A percentile compares a stretch with the other conserved stretches of the same genome.
Evolutionary conservation across 371 early-diverging fungal species (phyloP).

Genomic region (Mortierella sp.): DNA sequence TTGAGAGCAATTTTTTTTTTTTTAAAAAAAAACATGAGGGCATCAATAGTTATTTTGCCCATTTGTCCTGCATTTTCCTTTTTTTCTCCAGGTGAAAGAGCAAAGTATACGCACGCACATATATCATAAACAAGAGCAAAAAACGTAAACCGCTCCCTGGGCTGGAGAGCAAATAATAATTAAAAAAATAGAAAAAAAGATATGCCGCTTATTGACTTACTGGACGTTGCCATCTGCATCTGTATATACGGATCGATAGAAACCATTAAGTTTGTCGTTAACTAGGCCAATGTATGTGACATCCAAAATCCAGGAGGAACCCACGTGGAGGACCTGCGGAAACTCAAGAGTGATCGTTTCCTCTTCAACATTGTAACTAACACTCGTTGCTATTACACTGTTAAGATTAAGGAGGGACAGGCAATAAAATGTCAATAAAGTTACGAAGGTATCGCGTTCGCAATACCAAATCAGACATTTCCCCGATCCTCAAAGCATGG

Average conservation of each 20-base stretch:
- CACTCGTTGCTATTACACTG: slow-evolving; percentile 50
- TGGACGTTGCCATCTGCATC: slow-evolving; percentile 59
- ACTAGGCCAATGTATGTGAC: slow-evolving; percentile 67
- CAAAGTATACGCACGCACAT: neutral
- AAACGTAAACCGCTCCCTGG: neutral
- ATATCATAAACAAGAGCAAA: neutral
- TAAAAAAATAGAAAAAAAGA: neutral
- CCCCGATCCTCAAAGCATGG: too few species aligned
- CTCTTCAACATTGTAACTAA: slow-evolving; percentile 49
- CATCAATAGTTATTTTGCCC: neutral
- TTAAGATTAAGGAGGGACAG: neutral
- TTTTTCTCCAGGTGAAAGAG: neutral
- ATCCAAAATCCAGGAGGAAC: slow-evolving; percentile 50
- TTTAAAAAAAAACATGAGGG: neutral
- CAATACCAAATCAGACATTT: too few species aligned
- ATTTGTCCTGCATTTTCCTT: neutral
- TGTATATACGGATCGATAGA: slow-evolving; percentile 84
- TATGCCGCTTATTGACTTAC: slow-evolving; percentile 16
- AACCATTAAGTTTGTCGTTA: slow-evolving; percentile 89
- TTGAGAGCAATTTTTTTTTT: slow-evolving; percentile 15
- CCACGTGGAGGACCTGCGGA: slow-evolving; percentile 35
- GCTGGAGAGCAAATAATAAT: neutral
- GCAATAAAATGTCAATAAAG: neutral
- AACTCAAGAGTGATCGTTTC: slow-evolving; percentile 54
- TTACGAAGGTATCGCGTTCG: neutral